These are phyloP conservation scores for Sporisorium graminicola DNA, from an alignment of 1,284 basidiomycete species.

Conservation along the genomic window DNA sequence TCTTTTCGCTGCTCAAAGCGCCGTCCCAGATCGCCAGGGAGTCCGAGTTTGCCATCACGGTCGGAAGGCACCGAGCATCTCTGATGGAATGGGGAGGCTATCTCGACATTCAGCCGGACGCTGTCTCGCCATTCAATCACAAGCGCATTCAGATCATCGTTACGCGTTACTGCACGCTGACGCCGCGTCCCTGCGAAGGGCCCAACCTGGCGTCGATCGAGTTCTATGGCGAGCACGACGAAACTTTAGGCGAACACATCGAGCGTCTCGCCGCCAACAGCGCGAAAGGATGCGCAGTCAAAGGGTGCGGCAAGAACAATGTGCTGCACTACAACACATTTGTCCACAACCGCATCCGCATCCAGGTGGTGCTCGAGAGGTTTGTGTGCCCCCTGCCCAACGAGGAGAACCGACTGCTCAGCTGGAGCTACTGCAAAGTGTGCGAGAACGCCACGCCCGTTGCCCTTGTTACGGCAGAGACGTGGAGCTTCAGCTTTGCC, in stretches of 20 bases:
- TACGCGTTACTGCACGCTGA: slow-evolving; percentile 78
- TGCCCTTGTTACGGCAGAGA: slow-evolving; percentile 89
- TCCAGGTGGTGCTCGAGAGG: slow-evolving; percentile 76
- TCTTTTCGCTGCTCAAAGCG: slow-evolving; percentile 42
- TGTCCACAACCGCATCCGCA: slow-evolving; percentile 86
- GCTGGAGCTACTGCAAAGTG: slow-evolving; percentile 89
- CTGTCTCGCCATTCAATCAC: slow-evolving; percentile 84
- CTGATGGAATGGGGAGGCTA: slow-evolving; percentile 53
- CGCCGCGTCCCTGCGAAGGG: slow-evolving; percentile 72
- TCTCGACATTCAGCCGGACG: slow-evolving; percentile 73
- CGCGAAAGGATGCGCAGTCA: slow-evolving; percentile 79
- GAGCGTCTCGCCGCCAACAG: slow-evolving; percentile 82
- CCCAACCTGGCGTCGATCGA: slow-evolving; percentile 78
- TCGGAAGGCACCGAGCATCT: slow-evolving; percentile 40
- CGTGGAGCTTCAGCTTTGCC: slow-evolving; percentile 91
- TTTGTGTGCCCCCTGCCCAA: slow-evolving; percentile 70
- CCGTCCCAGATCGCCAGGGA: slow-evolving; percentile 49
- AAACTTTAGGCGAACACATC: slow-evolving; percentile 91
- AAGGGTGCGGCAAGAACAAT: slow-evolving; percentile 84
- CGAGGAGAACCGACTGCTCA: slow-evolving; percentile 81
- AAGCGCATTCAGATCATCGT: slow-evolving; percentile 85
- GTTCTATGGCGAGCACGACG: slow-evolving; percentile 93
- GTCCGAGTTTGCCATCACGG: slow-evolving; percentile 46
- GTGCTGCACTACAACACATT: slow-evolving; percentile 88
- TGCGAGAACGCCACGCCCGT: slow-evolving; percentile 76